Base-by-base conservation (phyloP, 2,329 filamentous ascomycete genomes). In the Claviceps digitariae region DNA sequence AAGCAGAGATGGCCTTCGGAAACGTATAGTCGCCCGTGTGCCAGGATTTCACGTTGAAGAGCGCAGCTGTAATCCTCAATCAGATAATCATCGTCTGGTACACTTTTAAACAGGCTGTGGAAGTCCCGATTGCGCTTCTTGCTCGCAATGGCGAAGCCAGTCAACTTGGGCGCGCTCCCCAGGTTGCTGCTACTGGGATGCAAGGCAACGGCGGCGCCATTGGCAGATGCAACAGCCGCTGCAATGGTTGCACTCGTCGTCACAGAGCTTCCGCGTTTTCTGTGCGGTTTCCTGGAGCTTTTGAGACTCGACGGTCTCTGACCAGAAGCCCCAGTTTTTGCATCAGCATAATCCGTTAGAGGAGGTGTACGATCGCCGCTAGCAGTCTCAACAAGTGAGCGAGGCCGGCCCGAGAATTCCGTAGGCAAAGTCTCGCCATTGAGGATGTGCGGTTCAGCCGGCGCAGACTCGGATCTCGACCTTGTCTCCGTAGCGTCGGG, bases 61-160 rank as follows among this genome's bases (percentile, higher is more conserved):
- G 93, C 93, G 66, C 93, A 96, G 67, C 93, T 96, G 68, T 97
- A 98, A 67, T 98, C 93, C 65, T 98, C 93, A 59, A 98, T 97
- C 27, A 98, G 77, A 64, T 95, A 96, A 67, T 98, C 93, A 63
- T 98, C 93, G 59, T 97, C 91, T 1, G 94, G 93, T 0, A 98
- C 93, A 65, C 90, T 97, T 69, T 93, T 87, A 74, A 98, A 98
- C 2, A 95, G 72, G 55, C 79, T 80, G 67, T 98, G 93, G 62
- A 97, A 98, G 64, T 97, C 93, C 49, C 89, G 82, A 69, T 98
- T 98, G 54, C 94, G 82, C 72, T 93, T 96, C 67, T 94, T 95
- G 66, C 87, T 94, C 49, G 93, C 93, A 58, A 97, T 90, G 50
- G 93, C 91, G 66, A 98, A 98, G 0, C 93, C 93, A 4, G 91